phyloP scores from a whole-genome alignment of 768 basidiomycete species.

The Obba rivulosa region DNA sequence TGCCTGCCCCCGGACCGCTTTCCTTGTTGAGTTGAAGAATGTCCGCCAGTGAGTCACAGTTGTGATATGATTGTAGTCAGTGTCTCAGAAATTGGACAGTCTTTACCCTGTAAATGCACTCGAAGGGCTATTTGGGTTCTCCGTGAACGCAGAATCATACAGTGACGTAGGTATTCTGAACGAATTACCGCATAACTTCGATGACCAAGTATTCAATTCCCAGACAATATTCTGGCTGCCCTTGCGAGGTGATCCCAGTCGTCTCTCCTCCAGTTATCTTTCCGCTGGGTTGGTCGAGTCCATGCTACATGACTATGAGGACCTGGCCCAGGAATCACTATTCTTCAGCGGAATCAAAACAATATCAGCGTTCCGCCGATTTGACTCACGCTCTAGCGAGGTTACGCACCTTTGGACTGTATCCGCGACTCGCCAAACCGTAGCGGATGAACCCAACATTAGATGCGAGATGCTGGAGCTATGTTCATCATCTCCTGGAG shows the following conservation, averaged over 20 bases:
- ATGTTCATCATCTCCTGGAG: too few relatives aligned
- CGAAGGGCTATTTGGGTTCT: constrained; percentile 37
- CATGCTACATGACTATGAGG: background rate
- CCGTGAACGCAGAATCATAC: constrained; percentile 24
- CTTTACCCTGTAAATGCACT: constrained; percentile 28
- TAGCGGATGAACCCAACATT: background rate
- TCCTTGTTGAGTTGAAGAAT: constrained; percentile 21
- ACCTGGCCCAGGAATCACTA: background rate
- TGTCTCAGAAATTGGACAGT: background rate
- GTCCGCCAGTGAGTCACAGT: constrained; percentile 28
- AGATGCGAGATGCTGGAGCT: background rate
- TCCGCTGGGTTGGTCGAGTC: background rate
- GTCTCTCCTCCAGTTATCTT: background rate
- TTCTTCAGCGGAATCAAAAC: constrained; percentile 1
- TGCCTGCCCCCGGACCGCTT: background rate
- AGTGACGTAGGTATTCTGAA: constrained; percentile 31
- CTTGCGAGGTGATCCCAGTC: constrained; percentile 25
- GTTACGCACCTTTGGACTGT: too few relatives aligned
- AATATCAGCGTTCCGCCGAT: background rate
- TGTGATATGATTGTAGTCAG: background rate
- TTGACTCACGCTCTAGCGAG: too few relatives aligned
- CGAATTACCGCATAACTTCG: too few relatives aligned
- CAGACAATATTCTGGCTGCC: constrained; percentile 47
- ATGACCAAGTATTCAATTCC: constrained; percentile 4
- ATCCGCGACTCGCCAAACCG: background rate